Conservation (phyloP, 202 grass and related monocot species). For the Zizania palustris region DNA sequence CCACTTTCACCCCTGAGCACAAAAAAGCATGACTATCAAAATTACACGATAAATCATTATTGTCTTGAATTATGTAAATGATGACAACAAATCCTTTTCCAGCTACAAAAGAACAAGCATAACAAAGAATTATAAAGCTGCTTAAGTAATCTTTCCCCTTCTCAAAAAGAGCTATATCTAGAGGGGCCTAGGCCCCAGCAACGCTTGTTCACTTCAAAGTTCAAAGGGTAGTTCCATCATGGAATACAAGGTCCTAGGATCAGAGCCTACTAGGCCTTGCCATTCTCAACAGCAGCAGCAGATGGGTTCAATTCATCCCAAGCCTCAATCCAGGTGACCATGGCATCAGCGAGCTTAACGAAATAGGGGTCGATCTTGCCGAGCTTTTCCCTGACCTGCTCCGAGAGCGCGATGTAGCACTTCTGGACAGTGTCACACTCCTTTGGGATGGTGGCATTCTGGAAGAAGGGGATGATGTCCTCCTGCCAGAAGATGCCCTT, state of each 20-base stretch:
- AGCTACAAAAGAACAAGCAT: slow-evolving; percentile 61
- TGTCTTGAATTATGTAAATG: slow-evolving; percentile 62
- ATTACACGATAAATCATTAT: slow-evolving; percentile 66
- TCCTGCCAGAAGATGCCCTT: slow-evolving; percentile 94
- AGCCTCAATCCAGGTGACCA: slow-evolving; percentile 85
- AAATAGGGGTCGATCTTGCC: slow-evolving; percentile 79
- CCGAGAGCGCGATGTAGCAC: slow-evolving; percentile 62
- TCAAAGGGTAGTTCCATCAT: background rate
- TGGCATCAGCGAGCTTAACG: slow-evolving; percentile 68
- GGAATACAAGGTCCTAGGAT: background rate
- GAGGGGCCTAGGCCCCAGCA: slow-evolving; percentile 42
- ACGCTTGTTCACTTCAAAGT: slow-evolving; percentile 44
- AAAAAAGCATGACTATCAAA: slow-evolving; percentile 48
- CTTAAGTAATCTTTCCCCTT: slow-evolving; percentile 53
- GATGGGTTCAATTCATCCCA: slow-evolving; percentile 82
- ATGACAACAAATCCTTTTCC: slow-evolving; percentile 55
- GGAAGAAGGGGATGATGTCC: slow-evolving; percentile 84
- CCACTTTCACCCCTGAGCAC: too few species aligned
- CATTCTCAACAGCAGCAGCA: slow-evolving; percentile 44
- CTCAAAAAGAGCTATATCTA: slow-evolving; percentile 66
- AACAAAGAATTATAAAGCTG: slow-evolving; percentile 59
- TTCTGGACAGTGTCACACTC: slow-evolving; percentile 69
- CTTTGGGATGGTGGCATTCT: slow-evolving; percentile 61
- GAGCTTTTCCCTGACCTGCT: slow-evolving; percentile 66
- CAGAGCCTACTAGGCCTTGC: slow-evolving; percentile 51